Evolutionary conservation across 805 yeast genomes (phyloP).

Genomic region (Kodamaea lidongshanica): DNA sequence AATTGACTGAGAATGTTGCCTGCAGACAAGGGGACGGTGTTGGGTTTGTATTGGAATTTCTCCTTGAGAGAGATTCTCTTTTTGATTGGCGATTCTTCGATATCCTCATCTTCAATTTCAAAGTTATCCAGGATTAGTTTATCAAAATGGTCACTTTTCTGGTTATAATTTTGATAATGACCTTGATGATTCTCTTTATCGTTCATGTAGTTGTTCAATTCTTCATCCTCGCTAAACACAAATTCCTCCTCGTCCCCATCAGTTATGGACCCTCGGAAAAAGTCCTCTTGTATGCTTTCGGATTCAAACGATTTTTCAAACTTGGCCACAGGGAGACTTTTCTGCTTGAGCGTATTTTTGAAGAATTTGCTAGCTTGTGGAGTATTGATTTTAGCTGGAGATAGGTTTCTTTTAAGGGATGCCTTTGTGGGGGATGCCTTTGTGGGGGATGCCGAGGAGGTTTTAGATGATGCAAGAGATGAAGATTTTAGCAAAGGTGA

Average conservation of each 20-base stretch:
- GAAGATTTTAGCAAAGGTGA: no score
- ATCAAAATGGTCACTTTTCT: conserved; percentile 2
- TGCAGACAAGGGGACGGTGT: conserved; percentile 9
- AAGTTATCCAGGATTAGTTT: no score
- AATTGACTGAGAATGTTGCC: background rate
- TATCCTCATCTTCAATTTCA: conserved; percentile 28
- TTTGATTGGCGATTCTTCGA: conserved; percentile 39
- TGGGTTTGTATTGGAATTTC: conserved; percentile 18
- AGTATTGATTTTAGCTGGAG: conserved; percentile 10
- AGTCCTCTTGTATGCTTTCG: conserved; percentile 4
- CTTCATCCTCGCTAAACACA: conserved; percentile 14
- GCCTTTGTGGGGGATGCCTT: conserved; percentile 2
- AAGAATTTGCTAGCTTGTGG: conserved; percentile 11
- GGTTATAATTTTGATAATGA: conserved; percentile 1
- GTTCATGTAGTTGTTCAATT: conserved; percentile 10
- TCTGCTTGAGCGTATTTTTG: conserved; percentile 6
- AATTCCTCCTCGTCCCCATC: conserved; percentile 7
- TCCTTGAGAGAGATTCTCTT: conserved; percentile 12
- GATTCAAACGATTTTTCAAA: conserved; percentile 9
- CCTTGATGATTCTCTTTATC: conserved; percentile 6
- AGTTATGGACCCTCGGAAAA: conserved; percentile 1
- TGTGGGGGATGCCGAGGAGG: background rate
- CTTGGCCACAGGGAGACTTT: conserved; percentile 6
- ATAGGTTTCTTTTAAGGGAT: conserved; percentile 3
- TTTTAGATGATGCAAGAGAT: conserved; percentile 1